A percentile compares a stretch with the other conserved stretches of the same genome.
phyloP scores from a whole-genome alignment of 1,139 yeast genomes.

The Sugiyamaella xylanicola region DNA sequence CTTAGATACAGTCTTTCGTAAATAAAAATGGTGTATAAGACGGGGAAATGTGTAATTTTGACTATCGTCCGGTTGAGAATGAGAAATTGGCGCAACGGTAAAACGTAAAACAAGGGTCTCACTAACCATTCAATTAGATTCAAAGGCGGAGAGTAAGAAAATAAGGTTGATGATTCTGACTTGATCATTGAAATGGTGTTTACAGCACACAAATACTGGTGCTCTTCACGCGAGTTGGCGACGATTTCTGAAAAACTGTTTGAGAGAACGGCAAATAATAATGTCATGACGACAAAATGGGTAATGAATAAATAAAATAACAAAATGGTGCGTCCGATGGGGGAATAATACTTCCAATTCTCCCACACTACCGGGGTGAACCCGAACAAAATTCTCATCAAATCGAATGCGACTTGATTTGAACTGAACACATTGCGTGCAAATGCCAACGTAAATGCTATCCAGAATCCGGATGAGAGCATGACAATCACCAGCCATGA shows the following conservation, averaged over 20 bases:
- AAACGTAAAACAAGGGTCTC: slow-evolving; percentile 39
- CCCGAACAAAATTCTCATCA: slow-evolving; percentile 60
- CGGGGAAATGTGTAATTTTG: slow-evolving; percentile 45
- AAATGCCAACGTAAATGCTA: slow-evolving; percentile 55
- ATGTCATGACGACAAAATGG: slow-evolving; percentile 60
- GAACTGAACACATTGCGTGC: slow-evolving; percentile 50
- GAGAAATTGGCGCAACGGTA: slow-evolving; percentile 42
- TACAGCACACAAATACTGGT: slow-evolving; percentile 45
- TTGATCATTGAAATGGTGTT: slow-evolving; percentile 47
- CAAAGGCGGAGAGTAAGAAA: slow-evolving; percentile 45
- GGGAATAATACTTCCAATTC: slow-evolving; percentile 56
- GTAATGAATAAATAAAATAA: slow-evolving; percentile 58
- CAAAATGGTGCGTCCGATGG: slow-evolving; percentile 53
- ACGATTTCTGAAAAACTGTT: slow-evolving; percentile 44
- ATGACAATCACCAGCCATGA: slow-evolving; percentile 54
- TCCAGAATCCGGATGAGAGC: slow-evolving; percentile 60
- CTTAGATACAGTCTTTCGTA: slow-evolving; percentile 40
- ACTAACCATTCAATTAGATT: slow-evolving; percentile 43
- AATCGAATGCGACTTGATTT: slow-evolving; percentile 56
- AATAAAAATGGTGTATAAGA: slow-evolving; percentile 40
- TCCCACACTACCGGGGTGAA: slow-evolving; percentile 68
- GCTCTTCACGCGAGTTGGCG: slow-evolving; percentile 46
- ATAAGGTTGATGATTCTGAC: slow-evolving; percentile 44
- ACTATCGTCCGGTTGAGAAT: slow-evolving; percentile 42
- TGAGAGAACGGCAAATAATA: slow-evolving; percentile 58